Percentiles rank a stretch among this genome's conserved stretches.
Conservation (phyloP, 768 basidiomycete genomes). For the Tephrocybe sp. region DNA sequence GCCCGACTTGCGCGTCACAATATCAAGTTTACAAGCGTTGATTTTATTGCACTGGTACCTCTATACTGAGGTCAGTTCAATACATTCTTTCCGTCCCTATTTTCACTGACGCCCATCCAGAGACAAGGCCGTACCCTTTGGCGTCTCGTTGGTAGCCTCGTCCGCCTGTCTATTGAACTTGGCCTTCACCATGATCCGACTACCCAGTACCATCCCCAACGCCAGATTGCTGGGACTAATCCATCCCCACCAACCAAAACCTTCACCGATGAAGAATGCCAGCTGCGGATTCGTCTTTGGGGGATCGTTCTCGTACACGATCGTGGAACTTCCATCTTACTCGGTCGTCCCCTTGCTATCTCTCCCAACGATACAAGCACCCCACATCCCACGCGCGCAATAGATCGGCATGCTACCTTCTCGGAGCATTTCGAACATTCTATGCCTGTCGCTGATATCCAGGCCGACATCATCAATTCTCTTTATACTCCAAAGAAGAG, state of each 20-base stretch:
- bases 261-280: conserved; percentile 76
- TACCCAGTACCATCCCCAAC: conserved; percentile 46
- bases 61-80: conserved; percentile 69
- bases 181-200: conserved; percentile 86
- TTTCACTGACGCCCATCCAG: conserved; percentile 34
- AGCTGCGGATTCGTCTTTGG: conserved; percentile 81
- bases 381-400: conserved; percentile 57
- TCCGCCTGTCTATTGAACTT: conserved; percentile 78
- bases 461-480: conserved; percentile 87
- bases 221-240: conserved; percentile 20
- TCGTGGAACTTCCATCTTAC: conserved; percentile 82
- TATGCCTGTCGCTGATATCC: conserved; percentile 75
- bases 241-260: conserved; percentile 17
- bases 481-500: conserved; percentile 75
- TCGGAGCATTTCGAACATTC: conserved; percentile 81
- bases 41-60: conserved; percentile 88
- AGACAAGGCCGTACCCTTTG: conserved; percentile 87
- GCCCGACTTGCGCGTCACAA: conserved; percentile 78
- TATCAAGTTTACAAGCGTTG: conserved; percentile 79
- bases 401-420: conserved; percentile 42
- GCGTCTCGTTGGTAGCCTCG: conserved; percentile 84
- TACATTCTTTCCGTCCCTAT: not conserved
- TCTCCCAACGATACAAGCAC: conserved; percentile 82
- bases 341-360: conserved; percentile 82
- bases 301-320: conserved; percentile 83